Evolutionary conservation across 495 filamentous ascomycete species (phyloP).

Genomic region (Daldinia concentrica): DNA sequence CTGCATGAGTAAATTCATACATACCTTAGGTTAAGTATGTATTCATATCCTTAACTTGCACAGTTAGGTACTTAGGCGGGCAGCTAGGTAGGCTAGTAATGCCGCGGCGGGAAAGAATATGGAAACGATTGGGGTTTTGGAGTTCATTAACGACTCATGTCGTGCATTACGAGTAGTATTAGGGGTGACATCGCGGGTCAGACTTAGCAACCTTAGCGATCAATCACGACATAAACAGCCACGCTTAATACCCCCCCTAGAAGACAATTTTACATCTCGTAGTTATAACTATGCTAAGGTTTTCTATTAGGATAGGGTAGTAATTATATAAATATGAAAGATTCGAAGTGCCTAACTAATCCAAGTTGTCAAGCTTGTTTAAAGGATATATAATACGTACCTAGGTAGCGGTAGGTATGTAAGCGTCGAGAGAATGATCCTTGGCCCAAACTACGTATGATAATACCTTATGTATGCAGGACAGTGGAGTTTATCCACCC

Average conservation of each 20-base stretch:
- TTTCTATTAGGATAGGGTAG: background rate
- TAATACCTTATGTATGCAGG: conserved; percentile 16
- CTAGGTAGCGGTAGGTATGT: too few species aligned
- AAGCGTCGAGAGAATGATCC: conserved; percentile 6
- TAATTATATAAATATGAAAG: too few species aligned
- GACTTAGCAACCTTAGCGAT: conserved; percentile 15
- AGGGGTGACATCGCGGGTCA: conserved; percentile 37
- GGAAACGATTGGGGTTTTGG: conserved; percentile 17
- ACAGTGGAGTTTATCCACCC: conserved; percentile 33
- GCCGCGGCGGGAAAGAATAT: conserved; percentile 16
- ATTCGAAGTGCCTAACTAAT: background rate
- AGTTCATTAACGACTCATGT: conserved; percentile 34
- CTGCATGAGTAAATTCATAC: background rate
- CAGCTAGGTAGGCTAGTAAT: conserved; percentile 9
- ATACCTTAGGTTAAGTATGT: too few species aligned
- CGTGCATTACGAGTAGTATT: conserved; percentile 36
- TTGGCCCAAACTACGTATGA: conserved; percentile 18
- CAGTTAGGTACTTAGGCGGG: background rate
- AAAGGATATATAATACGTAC: too few species aligned
- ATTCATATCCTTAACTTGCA: background rate
- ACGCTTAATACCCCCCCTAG: background rate
- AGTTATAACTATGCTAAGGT: background rate
- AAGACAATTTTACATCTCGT: background rate
- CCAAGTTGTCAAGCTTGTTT: background rate
- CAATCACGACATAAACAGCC: background rate